These are phyloP conservation scores for Gliomastix tumulicola DNA, from an alignment of 2,329 filamentous ascomycete species.

Conservation along the genomic window DNA sequence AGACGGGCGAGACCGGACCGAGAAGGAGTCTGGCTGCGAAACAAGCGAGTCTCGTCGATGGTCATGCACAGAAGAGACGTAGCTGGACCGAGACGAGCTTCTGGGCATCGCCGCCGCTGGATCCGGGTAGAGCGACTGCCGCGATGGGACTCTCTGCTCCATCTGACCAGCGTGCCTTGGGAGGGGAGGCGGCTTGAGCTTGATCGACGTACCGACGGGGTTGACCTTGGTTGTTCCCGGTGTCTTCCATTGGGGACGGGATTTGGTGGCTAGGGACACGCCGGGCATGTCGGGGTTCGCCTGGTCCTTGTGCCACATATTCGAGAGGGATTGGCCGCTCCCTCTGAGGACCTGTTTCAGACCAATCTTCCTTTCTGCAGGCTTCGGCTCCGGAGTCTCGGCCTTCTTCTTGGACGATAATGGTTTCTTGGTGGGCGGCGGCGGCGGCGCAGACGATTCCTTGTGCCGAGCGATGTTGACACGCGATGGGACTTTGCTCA, in stretches of 20 bases:
- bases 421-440: too few relatives aligned
- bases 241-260: too few relatives aligned
- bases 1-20: conserved; percentile 38
- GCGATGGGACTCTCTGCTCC: conserved; percentile 2
- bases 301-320: conserved; percentile 44
- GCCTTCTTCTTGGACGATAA: conserved; percentile 6
- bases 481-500: conserved; percentile 12
- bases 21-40: conserved; percentile 49
- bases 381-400: conserved; percentile 9
- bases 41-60: conserved; percentile 45
- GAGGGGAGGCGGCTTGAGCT: conserved; percentile 7
- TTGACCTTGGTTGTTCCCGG: too few relatives aligned
- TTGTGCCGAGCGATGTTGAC: conserved; percentile 14
- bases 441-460: conserved; percentile 14
- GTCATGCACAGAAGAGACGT: conserved; percentile 42
- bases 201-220: too few relatives aligned
- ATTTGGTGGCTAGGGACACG: neutral
- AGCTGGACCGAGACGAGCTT: conserved; percentile 38
- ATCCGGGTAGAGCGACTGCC: conserved; percentile 7
- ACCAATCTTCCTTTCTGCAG: conserved; percentile 34
- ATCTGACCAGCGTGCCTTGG: too few relatives aligned
- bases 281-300: neutral
- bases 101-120: conserved; percentile 21
- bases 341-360: conserved; percentile 46
- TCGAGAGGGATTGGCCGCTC: conserved; percentile 37